Evolutionary conservation across 495 filamentous ascomycete genomes (phyloP).

Genomic region (Podospora tetraspora): DNA sequence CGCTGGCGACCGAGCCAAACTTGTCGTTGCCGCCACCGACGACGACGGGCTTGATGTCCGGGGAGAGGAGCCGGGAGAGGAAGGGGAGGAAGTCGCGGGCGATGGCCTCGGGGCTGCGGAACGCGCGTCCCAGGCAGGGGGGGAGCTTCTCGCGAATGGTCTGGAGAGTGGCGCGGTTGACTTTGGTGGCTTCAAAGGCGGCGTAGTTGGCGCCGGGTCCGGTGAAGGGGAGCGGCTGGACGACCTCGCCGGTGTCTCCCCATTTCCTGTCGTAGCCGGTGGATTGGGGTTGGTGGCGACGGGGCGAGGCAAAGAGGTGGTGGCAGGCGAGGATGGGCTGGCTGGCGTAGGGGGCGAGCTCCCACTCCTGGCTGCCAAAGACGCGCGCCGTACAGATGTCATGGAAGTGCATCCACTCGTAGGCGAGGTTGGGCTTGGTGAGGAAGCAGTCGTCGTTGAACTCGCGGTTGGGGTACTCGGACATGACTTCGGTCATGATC

Average conservation of each 20-base stretch:
- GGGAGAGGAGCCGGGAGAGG: constrained; percentile 73
- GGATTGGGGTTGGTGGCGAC: constrained; percentile 36
- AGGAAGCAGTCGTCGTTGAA: constrained; percentile 91
- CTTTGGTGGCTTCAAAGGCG: constrained; percentile 70
- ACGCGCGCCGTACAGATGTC: constrained; percentile 72
- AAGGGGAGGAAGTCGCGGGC: constrained; percentile 79
- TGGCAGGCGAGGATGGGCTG: constrained; percentile 87
- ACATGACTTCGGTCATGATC: constrained; percentile 73
- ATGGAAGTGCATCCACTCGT: constrained; percentile 94
- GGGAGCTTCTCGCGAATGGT: constrained; percentile 50
- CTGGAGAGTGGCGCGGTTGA: constrained; percentile 51
- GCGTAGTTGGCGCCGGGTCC: constrained; percentile 73
- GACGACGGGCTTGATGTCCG: constrained; percentile 87
- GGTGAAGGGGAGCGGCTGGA: constrained; percentile 64
- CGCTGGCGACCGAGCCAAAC: constrained; percentile 66
- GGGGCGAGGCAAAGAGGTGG: constrained; percentile 72
- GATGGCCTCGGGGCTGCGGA: constrained; percentile 68
- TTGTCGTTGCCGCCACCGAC: constrained; percentile 67
- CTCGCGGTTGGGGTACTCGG: constrained; percentile 73
- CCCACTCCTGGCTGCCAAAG: constrained; percentile 77
- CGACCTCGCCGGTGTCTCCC: constrained; percentile 43
- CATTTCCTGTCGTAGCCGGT: constrained; percentile 36
- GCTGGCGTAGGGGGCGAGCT: constrained; percentile 76
- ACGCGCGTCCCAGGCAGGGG: constrained; percentile 62
- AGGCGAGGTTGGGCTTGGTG: constrained; percentile 77